Base-by-base conservation (phyloP, 805 yeast species). In the Saccharomycopsis fermentans region DNA sequence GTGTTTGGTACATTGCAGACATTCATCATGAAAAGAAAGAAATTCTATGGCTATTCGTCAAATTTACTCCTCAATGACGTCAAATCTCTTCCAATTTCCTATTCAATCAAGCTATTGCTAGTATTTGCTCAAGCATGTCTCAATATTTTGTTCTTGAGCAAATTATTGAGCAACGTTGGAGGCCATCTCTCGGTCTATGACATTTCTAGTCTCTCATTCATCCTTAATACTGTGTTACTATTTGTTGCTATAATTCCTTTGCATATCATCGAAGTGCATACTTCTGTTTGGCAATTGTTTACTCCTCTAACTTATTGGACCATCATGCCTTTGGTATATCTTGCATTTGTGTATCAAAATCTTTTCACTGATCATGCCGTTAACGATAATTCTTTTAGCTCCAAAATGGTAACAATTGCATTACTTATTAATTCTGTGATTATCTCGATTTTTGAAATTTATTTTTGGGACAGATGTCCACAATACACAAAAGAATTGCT, bases 211-310 rank as follows among this genome's bases (percentile, higher is more conserved):
- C 19, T 61, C 8, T 27, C 52, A 11, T 48, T 27, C 26, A 55
- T 59, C 4, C 6, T 53, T 3, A 58, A 21, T n/a, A 16, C 27
- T 24, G 16, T 55, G 14, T 19, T 56, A 19, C 12, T 62, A 4
- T 21, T 35, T 14, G 47, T 47, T 3, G 54, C 54, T 21, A 17
- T 58, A 24, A 47, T 62, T 16, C 64, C 64, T n/a, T 50, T 62
- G 16, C 62, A 62, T 51, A 19, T 48, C 17, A 27, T 55, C 5
- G 64, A 62, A 55, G 59, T 55, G 17, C 59, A 62, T 40, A 55
- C 54, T 14, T 59, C 61, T 26, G 55, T 59, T 26, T 55, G 60
- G 59, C 64, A 60, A 34, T 24, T 54, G 6, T 55, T 50, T 5
- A 47, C 60, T 26, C 40, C 55, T 4, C 50, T 57, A 29, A 26